Evolutionary conservation across 164 flowering plant species (phyloP).

Genomic region (Pachysandra terminalis): DNA sequence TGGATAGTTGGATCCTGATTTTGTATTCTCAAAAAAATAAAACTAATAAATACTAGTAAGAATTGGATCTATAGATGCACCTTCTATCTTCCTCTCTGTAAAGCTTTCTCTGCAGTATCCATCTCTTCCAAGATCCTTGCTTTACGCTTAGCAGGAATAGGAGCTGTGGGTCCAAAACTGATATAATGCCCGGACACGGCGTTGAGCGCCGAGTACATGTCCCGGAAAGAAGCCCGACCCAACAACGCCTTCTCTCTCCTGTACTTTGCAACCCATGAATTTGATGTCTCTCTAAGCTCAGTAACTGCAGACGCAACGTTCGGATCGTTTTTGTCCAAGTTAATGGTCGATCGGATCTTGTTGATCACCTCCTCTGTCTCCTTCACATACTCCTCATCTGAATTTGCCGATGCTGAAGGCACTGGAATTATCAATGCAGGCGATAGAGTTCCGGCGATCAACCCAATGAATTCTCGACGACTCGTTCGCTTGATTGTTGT

Average conservation of each 20-base stretch:
- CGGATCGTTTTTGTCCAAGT: conserved; percentile 67
- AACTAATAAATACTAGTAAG: not conserved
- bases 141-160: conserved; percentile 88
- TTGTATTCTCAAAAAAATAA: conserved; percentile 6
- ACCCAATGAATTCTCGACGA: conserved; percentile 40
- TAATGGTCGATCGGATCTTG: conserved; percentile 68
- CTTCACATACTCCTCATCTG: conserved; percentile 77
- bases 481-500: conserved; percentile 4
- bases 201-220: conserved; percentile 88
- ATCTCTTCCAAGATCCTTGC: conserved; percentile 90
- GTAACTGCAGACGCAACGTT: conserved; percentile 68
- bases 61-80: conserved; percentile 1
- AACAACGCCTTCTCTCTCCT: conserved; percentile 77
- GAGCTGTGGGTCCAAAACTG: conserved; percentile 93
- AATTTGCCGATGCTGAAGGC: conserved; percentile 42
- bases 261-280: conserved; percentile 97
- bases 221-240: conserved; percentile 76
- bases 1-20: not conserved
- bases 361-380: conserved; percentile 76
- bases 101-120: conserved; percentile 88
- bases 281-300: conserved; percentile 70
- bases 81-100: conserved; percentile 72
- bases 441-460: conserved; percentile 19
- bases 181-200: conserved; percentile 94
- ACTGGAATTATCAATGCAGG: conserved; percentile 17